These are phyloP conservation scores for Fusarium zealandicum DNA, from an alignment of 2,329 filamentous ascomycete species.

Conservation along the genomic window DNA sequence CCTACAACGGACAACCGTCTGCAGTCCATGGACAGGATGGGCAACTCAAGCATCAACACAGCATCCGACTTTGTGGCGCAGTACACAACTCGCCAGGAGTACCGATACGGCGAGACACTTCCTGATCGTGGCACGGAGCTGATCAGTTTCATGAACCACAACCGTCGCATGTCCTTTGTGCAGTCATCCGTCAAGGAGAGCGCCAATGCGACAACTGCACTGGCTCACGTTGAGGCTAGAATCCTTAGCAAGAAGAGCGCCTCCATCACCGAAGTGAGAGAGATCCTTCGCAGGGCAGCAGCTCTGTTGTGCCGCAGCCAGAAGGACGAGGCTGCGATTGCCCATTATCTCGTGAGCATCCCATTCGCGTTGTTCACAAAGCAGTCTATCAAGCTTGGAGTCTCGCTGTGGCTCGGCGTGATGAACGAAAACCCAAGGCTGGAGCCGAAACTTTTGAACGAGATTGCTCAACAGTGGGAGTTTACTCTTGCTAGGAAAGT, in stretches of 20 bases:
- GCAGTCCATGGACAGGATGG: constrained; percentile 78
- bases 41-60: constrained; percentile 81
- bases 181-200: constrained; percentile 61
- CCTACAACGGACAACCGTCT: constrained; percentile 87
- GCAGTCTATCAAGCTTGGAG: constrained; percentile 92
- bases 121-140: constrained; percentile 73
- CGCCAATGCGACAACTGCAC: constrained; percentile 67
- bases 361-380: constrained; percentile 94
- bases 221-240: constrained; percentile 76
- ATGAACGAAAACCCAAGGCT: constrained; percentile 94
- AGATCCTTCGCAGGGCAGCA: constrained; percentile 84
- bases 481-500: constrained; percentile 76
- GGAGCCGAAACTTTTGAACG: constrained; percentile 83
- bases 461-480: constrained; percentile 93
- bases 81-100: constrained; percentile 96
- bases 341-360: constrained; percentile 88
- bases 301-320: constrained; percentile 82
- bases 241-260: constrained; percentile 74
- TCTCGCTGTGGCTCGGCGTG: constrained; percentile 95
- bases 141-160: constrained; percentile 65
- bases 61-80: constrained; percentile 96
- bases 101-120: constrained; percentile 82
- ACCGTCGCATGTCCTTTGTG: constrained; percentile 60
- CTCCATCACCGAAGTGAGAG: constrained; percentile 76
- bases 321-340: constrained; percentile 77